Evolutionary conservation across 1,139 yeast species (phyloP), one percentile per base, ranked within the genome.

Genomic region (Geotrichum restrictum): DNA sequence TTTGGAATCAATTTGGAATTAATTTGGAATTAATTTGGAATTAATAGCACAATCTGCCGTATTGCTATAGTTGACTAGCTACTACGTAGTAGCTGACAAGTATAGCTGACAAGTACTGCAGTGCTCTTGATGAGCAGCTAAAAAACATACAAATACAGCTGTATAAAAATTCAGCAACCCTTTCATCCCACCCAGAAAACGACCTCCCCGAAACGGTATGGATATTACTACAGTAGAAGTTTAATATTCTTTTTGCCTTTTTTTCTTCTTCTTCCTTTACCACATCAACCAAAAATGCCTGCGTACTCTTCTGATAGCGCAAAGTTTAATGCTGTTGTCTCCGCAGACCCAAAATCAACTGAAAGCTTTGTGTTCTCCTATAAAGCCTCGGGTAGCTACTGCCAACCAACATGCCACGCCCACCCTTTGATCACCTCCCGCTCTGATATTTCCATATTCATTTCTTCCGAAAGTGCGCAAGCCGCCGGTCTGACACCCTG

Each of bases 401-500:
- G 56, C 40, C 53, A 53, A 2, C 51, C 56, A 22, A 29, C 45
- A 11, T 49, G 53, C 24, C 49, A 39, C 27, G 37, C 46, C 19
- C 49, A 49, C 44, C 42, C 49, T 14, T 38, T 14, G 8, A 39
- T 29, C 10, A 14, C 21, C 32, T 18, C 33, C 29, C 48, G 32
- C 6, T 19, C 45, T 1, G 49, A 49, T 13, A 34, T 49, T 7
- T 32, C 49, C n/a, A 29, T 45, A 21, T 51, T 24, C 39, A 51
- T 42, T 3, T 27, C 42, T 2, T 14, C 42, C 6, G 41, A 48
- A n/a, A 86, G 86, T 3, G 56, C 21, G 34, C 72, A 3, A 57
- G 60, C 7, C 10, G 55, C 66, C 32, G 85, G 83, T 1, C 81
- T 63, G 62, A 60, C 58, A 10, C 77, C 84, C 2, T 85, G 91